A percentile compares a stretch with the other conserved stretches of the same genome.
These are phyloP conservation scores for Terana coerulea DNA, from an alignment of 768 basidiomycete genomes.

Conservation along the genomic window DNA sequence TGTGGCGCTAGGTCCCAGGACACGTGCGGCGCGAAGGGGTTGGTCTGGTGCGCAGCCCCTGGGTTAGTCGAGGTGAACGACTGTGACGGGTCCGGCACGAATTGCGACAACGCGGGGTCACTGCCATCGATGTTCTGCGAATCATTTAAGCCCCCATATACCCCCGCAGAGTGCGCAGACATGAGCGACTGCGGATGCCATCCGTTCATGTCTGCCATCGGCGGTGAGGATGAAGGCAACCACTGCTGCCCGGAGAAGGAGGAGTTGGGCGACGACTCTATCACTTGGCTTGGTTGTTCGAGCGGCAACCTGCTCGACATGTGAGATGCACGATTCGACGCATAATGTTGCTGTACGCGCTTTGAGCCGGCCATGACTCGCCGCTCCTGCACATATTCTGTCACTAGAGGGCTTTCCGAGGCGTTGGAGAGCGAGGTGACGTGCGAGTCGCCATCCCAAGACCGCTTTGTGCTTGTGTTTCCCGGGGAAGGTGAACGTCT, in stretches of 20 bases:
- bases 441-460: slow-evolving; percentile 66
- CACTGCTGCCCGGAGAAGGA: too few relatives aligned
- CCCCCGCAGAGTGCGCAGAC: too few relatives aligned
- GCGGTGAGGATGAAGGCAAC: background rate
- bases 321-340: too few relatives aligned
- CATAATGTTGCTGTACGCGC: slow-evolving; percentile 22
- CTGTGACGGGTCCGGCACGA: background rate
- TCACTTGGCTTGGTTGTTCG: too few relatives aligned
- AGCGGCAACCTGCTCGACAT: background rate
- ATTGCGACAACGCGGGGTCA: too few relatives aligned
- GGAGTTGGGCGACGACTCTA: too few relatives aligned
- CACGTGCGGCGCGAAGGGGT: background rate
- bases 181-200: too few relatives aligned
- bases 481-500: slow-evolving; percentile 34
- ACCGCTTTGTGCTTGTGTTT: background rate
- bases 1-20: background rate
- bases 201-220: too few relatives aligned
- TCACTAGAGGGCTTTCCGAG: slow-evolving; percentile 38
- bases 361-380: slow-evolving; percentile 29
- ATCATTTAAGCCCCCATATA: too few relatives aligned
- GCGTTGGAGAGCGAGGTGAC: slow-evolving; percentile 67
- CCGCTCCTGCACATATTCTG: slow-evolving; percentile 47
- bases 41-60: background rate
- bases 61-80: background rate
- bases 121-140: too few relatives aligned